Evolutionary conservation across 257 asterid genomes (phyloP), one percentile per base, ranked within the genome.

Genomic region (Przewalskia tangutica): DNA sequence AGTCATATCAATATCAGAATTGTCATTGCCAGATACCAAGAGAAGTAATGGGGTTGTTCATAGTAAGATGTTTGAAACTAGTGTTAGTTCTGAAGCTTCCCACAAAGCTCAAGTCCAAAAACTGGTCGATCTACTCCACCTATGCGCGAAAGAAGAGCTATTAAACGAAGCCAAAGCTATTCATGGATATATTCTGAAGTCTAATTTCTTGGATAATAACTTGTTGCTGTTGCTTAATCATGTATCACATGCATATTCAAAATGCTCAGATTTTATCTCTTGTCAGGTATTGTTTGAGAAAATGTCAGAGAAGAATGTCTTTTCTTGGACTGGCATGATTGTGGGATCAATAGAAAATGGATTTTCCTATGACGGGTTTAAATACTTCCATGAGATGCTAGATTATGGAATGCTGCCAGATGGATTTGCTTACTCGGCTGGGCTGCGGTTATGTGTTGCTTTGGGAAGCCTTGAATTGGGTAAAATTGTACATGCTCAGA

Each of bases 321-420:
- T 88, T 83, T 89, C 91, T 46, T 89, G 94, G 92, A 90, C 91
- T 81, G 89, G 81, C 84, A 86, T 90, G 91, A 88, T 90, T 58
- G 81, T 13, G 12, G 91, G 90, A 60, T 86, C 86, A 51, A 85
- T 86, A 83, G 85, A 89, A 64, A 89, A 83, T 62, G 83, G 50
- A 9, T 38, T 71, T 14, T 87, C 80, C 67, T 54, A 8, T 40
- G 89, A 89, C 12, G 90, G 91, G 81, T 75, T 81, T 20, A 70
- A 55, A 10, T 86, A 81, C 65, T 90, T 86, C 82, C 76, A 42
- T 77, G 62, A 83, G 84, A 88, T 89, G 94, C 81, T 81, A 79
- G 79, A 82, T 64, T 60, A 67, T 48, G 92, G 91, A 56, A 80
- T 82, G 84, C 50, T 77, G 46, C 89, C 88, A 40, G 90, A 89